Conservation (phyloP, 2,329 filamentous ascomycete genomes). For the Trichoderma pleuroti region DNA sequence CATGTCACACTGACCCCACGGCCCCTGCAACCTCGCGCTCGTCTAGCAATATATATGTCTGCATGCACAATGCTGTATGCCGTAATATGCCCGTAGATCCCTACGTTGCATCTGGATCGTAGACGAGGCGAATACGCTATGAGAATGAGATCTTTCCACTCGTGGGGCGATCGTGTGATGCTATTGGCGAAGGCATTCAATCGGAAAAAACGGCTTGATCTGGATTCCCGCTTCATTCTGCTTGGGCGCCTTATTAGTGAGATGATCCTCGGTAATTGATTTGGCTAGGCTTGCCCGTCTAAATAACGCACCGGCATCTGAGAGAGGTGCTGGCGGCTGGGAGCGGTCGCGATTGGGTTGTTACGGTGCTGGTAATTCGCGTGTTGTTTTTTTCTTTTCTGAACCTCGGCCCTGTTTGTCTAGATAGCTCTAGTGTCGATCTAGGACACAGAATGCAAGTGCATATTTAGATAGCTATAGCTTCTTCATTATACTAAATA, state of each 20-base stretch:
- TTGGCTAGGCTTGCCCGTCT: background rate
- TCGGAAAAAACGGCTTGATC: background rate
- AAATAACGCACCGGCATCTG: background rate
- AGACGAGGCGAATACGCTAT: background rate
- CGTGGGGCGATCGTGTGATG: conserved; percentile 1
- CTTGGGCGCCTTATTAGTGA: background rate
- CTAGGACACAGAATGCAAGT: background rate
- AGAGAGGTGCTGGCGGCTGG: background rate
- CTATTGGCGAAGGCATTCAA: background rate
- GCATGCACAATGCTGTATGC: background rate
- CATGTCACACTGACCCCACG: background rate
- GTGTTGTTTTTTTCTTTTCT: conserved; percentile 13
- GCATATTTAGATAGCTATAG: background rate
- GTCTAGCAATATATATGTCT: background rate
- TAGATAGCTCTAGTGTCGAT: background rate
- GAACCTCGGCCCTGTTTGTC: conserved; percentile 27
- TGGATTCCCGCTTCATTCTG: background rate
- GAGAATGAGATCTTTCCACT: background rate
- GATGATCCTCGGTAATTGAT: conserved; percentile 1
- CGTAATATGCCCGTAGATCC: conserved; percentile 8
- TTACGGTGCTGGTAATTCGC: background rate
- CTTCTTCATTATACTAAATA: background rate
- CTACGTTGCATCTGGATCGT: background rate
- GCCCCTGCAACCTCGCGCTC: background rate
- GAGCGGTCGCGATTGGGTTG: background rate